A percentile compares a stretch with the other conserved stretches of the same genome.
These are phyloP conservation scores for Ustilaginoidea virens DNA, from an alignment of 2,329 filamentous ascomycete genomes.

Conservation along the genomic window DNA sequence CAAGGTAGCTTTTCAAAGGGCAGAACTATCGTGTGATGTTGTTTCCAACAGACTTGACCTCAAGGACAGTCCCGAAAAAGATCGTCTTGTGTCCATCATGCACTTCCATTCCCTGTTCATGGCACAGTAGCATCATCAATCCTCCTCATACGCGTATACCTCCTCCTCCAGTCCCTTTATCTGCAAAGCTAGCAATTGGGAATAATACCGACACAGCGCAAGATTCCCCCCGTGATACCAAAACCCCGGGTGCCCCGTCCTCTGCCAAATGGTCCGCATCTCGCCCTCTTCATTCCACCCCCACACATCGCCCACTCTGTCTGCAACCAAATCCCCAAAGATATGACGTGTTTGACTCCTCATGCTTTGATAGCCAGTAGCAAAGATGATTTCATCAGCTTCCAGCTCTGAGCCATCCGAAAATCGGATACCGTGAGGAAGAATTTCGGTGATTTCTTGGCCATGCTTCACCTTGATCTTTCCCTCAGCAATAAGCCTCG, in stretches of 20 bases:
- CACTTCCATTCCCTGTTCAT: too few relatives aligned
- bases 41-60: too few relatives aligned
- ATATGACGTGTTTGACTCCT: constrained; percentile 42
- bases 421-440: constrained; percentile 27
- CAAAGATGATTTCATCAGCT: constrained; percentile 48
- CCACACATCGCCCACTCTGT: constrained; percentile 44
- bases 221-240: constrained; percentile 54
- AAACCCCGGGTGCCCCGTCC: constrained; percentile 45
- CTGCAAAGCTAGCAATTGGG: constrained; percentile 35
- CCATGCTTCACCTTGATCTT: constrained; percentile 48
- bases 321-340: constrained; percentile 45
- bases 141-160: constrained; percentile 18
- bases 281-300: constrained; percentile 43
- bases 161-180: constrained; percentile 30
- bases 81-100: too few relatives aligned
- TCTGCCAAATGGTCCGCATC: constrained; percentile 40
- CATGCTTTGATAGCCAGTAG: constrained; percentile 56
- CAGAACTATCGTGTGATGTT: too few relatives aligned
- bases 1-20: too few relatives aligned
- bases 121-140: too few relatives aligned
- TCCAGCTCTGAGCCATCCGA: constrained; percentile 39
- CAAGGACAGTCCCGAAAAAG: too few relatives aligned
- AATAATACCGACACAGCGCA: constrained; percentile 45
- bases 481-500: constrained; percentile 44
- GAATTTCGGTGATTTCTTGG: constrained; percentile 36